Percentiles rank a stretch among this genome's conserved stretches.
Evolutionary conservation across 2,329 filamentous ascomycete species (phyloP).

Genomic region (Simplicillium sp.): DNA sequence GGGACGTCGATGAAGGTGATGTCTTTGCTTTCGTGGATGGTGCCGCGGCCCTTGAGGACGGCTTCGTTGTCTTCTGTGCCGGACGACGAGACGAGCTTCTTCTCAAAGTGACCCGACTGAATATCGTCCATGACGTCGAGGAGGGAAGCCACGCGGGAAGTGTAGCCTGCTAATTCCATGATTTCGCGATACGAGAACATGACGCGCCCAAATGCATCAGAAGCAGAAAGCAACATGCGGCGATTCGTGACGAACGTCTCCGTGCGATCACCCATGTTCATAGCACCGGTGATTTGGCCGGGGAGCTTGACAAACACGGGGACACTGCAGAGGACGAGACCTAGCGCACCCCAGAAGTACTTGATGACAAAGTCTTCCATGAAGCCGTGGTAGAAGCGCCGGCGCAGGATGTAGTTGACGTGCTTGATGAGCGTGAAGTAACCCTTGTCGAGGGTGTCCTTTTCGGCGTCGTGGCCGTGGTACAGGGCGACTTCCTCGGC

Average conservation of each 20-base stretch:
- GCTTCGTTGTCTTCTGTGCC: conserved; percentile 73
- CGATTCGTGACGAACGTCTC: conserved; percentile 88
- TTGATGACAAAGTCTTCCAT: conserved; percentile 99
- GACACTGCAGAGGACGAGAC: conserved; percentile 83
- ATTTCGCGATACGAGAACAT: conserved; percentile 99
- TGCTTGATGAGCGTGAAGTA: conserved; percentile 99
- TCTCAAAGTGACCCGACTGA: conserved; percentile 82
- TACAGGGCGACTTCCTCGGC: conserved; percentile 93
- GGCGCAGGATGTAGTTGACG: conserved; percentile 86
- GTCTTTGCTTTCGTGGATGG: conserved; percentile 69
- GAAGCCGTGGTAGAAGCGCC: conserved; percentile 92
- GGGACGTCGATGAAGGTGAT: conserved; percentile 85
- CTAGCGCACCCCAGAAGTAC: conserved; percentile 96
- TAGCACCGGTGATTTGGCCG: conserved; percentile 40
- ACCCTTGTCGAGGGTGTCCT: conserved; percentile 92
- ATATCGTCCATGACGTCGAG: conserved; percentile 94
- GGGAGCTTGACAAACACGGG: conserved; percentile 94
- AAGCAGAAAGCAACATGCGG: conserved; percentile 82
- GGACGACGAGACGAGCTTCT: conserved; percentile 88
- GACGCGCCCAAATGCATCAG: conserved; percentile 87
- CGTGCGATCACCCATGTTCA: conserved; percentile 61
- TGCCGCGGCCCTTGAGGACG: conserved; percentile 73
- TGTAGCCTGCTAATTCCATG: conserved; percentile 91
- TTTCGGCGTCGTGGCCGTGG: conserved; percentile 84
- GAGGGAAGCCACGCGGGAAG: conserved; percentile 79